Conservation (phyloP, 495 filamentous ascomycete genomes). For the Rhizodiscina lignyota region DNA sequence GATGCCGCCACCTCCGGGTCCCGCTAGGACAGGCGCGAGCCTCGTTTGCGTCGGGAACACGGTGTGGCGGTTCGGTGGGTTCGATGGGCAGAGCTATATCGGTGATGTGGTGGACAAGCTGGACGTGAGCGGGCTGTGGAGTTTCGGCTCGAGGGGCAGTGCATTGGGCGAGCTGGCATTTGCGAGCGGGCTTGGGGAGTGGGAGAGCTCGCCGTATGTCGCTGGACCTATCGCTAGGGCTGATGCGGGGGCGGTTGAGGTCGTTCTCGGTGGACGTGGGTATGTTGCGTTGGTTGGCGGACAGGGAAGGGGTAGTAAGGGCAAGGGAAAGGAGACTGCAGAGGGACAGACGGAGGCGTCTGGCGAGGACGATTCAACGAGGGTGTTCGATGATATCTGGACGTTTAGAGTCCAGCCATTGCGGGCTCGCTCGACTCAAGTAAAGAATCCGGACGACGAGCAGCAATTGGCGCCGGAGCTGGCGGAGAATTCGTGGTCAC, state of each 20-base stretch:
- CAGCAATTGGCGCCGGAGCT: conserved; percentile 13
- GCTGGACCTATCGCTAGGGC: conserved; percentile 5
- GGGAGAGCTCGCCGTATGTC: conserved; percentile 5
- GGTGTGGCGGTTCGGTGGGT: conserved; percentile 12
- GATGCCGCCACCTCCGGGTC: conserved; percentile 13
- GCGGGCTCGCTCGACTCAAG: conserved; percentile 32
- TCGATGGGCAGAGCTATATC: not conserved
- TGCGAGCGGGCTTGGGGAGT: conserved; percentile 7
- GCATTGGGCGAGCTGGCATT: conserved; percentile 11
- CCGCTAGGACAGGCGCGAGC: conserved; percentile 9
- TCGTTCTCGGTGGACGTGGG: conserved; percentile 18
- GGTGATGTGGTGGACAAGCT: conserved; percentile 5
- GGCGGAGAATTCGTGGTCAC: conserved; percentile 28
- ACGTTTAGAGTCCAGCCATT: conserved; percentile 26
- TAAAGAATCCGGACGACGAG: conserved; percentile 27
- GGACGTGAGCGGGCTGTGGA: conserved; percentile 8
- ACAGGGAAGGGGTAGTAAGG: not conserved
- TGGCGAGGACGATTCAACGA: conserved; percentile 23
- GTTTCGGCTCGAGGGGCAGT: too few relatives aligned
- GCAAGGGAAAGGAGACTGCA: not conserved
- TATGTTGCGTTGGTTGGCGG: conserved; percentile 19
- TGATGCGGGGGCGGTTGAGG: conserved; percentile 9
- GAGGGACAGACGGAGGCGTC: not conserved
- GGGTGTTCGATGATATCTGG: conserved; percentile 22
- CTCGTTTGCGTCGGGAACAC: conserved; percentile 8